A percentile compares a stretch with the other conserved stretches of the same genome.
These are phyloP conservation scores for Spathaspora sp. DNA, from an alignment of 1,139 yeast genomes.

Conservation along the genomic window DNA sequence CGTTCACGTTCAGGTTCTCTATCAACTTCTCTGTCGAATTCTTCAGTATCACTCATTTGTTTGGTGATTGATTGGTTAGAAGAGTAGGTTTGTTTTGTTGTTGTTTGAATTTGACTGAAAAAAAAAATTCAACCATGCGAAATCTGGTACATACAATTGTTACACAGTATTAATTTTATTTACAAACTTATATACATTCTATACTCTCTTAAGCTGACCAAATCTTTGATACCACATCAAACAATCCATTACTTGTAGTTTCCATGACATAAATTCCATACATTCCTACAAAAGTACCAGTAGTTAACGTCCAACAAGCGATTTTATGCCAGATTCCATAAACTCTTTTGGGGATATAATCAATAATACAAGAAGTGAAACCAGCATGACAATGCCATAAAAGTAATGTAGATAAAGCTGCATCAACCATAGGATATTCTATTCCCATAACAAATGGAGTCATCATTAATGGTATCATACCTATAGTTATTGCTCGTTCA, in stretches of 20 bases:
- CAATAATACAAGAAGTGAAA: conserved; percentile 81
- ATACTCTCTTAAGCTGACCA: conserved; percentile 32
- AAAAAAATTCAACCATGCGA: no score
- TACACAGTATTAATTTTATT: no score
- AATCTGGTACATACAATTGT: no score
- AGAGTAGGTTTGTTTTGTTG: neutral
- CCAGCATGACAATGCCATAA: conserved; percentile 81
- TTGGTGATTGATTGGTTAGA: neutral
- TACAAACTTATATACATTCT: neutral
- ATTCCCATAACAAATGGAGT: conserved; percentile 73
- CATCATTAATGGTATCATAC: conserved; percentile 71
- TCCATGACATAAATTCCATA: conserved; percentile 64
- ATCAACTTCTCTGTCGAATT: conserved; percentile 3
- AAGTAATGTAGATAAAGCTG: conserved; percentile 60
- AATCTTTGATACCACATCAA: conserved; percentile 42
- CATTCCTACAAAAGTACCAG: conserved; percentile 70
- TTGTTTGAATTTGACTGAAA: neutral
- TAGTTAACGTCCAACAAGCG: conserved; percentile 62
- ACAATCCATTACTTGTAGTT: conserved; percentile 53
- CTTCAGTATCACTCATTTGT: conserved; percentile 20
- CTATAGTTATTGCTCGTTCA: conserved; percentile 66
- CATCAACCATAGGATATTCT: conserved; percentile 67
- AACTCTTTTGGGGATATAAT: conserved; percentile 83
- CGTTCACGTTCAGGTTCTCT: conserved; percentile 5
- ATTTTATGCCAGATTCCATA: conserved; percentile 69